Percentiles rank a stretch among this genome's conserved stretches.
Conservation (phyloP, 1,284 basidiomycete species). For the Leucoagaricus sp. region DNA sequence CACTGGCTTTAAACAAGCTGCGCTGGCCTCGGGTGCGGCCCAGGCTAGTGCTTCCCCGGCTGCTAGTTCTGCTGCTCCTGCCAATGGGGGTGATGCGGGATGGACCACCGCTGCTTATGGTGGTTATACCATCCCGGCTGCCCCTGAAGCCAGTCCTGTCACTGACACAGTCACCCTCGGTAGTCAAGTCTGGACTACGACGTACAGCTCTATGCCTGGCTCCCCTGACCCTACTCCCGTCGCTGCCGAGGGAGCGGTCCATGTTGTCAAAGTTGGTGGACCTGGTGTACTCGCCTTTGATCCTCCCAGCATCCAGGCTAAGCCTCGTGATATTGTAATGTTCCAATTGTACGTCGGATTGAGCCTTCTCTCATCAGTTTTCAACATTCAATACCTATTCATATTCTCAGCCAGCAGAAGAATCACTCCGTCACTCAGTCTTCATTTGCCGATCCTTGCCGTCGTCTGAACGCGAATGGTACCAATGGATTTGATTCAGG, state of each 20-base stretch:
- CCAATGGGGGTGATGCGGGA: conserved; percentile 13
- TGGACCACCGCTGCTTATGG: conserved; percentile 46
- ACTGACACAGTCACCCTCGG: conserved; percentile 42
- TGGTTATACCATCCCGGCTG: conserved; percentile 48
- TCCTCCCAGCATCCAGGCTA: conserved; percentile 50
- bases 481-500: conserved; percentile 56
- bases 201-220: conserved; percentile 53
- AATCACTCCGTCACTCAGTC: conserved; percentile 75
- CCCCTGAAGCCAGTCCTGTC: conserved; percentile 35
- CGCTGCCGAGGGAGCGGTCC: conserved; percentile 40
- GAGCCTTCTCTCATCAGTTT: background rate
- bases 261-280: conserved; percentile 56
- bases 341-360: conserved; percentile 56
- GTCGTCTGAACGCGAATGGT: conserved; percentile 40
- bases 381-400: conserved; percentile 1
- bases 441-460: conserved; percentile 60
- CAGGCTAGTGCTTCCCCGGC: conserved; percentile 38
- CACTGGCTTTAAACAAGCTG: conserved; percentile 54
- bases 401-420: conserved; percentile 47
- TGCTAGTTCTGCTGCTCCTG: conserved; percentile 17
- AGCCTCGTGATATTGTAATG: conserved; percentile 49
- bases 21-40: conserved; percentile 50
- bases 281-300: conserved; percentile 48
- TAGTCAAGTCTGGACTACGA: conserved; percentile 49
- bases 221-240: conserved; percentile 52